These are phyloP conservation scores for Penicillium sp. DNA, from an alignment of 2,329 filamentous ascomycete genomes.

Conservation along the genomic window DNA sequence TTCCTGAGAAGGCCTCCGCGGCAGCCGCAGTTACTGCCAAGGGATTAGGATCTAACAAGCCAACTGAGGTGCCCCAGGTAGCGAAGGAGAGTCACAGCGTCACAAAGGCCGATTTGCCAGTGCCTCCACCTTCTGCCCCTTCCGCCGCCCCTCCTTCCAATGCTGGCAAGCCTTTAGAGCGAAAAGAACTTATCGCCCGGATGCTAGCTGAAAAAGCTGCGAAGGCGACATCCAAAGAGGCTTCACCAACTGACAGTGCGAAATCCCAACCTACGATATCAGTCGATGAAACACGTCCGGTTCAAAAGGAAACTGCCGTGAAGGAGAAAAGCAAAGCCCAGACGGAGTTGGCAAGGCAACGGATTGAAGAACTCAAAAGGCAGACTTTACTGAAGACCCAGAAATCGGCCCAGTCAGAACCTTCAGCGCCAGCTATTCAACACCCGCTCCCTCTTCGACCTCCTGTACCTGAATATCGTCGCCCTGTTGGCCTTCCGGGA, in stretches of 20 bases:
- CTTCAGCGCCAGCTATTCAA: slow-evolving; percentile 20
- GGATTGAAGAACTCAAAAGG: slow-evolving; percentile 71
- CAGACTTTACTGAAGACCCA: slow-evolving; percentile 41
- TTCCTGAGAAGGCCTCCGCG: neutral
- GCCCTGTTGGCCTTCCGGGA: slow-evolving; percentile 48
- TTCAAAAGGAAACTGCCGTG: slow-evolving; percentile 24
- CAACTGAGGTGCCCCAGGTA: neutral
- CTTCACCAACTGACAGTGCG: slow-evolving; percentile 4
- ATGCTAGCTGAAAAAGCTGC: slow-evolving; percentile 70
- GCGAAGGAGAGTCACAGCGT: neutral
- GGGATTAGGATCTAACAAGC: neutral
- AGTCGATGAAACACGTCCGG: neutral
- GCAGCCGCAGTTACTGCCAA: neutral
- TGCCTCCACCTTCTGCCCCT: slow-evolving; percentile 1
- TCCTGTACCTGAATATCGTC: slow-evolving; percentile 26
- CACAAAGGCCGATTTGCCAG: neutral
- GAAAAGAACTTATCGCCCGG: slow-evolving; percentile 73
- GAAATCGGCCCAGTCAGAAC: slow-evolving; percentile 15
- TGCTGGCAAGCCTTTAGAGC: slow-evolving; percentile 53
- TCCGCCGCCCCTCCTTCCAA: slow-evolving; percentile 11
- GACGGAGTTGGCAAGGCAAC: slow-evolving; percentile 73
- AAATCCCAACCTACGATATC: slow-evolving; percentile 7
- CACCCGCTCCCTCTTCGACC: slow-evolving; percentile 40
- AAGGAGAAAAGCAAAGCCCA: slow-evolving; percentile 58
- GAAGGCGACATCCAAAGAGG: slow-evolving; percentile 40